Evolutionary conservation across 352 stramenopile species (phyloP), one percentile per base, ranked within the genome.

Genomic region (Phytophthora niederhauseri): DNA sequence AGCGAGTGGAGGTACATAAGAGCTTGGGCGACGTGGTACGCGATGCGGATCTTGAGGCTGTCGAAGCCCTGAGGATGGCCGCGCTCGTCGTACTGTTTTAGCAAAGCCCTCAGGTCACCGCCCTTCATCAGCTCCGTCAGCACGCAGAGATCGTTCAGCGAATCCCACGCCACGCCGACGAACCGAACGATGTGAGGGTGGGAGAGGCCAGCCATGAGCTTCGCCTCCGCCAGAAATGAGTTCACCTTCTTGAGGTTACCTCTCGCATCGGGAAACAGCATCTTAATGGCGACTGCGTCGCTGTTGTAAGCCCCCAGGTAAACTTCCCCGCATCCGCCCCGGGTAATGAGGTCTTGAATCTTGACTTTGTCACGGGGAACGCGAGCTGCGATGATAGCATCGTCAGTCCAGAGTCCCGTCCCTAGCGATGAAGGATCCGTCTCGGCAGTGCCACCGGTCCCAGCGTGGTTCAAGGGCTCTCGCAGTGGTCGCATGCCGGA

Each of bases 311-410:
- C 17, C 15, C 34, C 34, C 4, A 14, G 34, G 15, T 38, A 43
- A 9, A 43, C 34, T 6, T 43, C 34, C 12, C 11, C 34, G 34
- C 12, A 43, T 43, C 34, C 34, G 5, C 34, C 14, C 34, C 51
- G 61, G 58, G n/a, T 62, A 45, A 65, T 62, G 65, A 59, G 48
- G 80, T 72, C n/a, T 68, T 45, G 45, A 70, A 51, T 15, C 12
- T 17, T 43, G 12, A 43, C 34, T 43, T 17, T 43, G 12, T 43
- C 34, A 17, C 34, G 34, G 34, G 34, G 34, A 6, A 43, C 34
- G 6, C 34, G 34, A 15, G 34, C 34, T n/a, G 34, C 34, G 17
- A 67, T 56, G 22, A 78, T 73, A 26, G n/a, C 17, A 14, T 19
- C 7, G 15, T 51, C 45, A 22, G 26, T 51, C 45, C 45, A 51